Evolutionary conservation across 2,329 filamentous ascomycete species (phyloP).

Genomic region (Claviceps sp.): DNA sequence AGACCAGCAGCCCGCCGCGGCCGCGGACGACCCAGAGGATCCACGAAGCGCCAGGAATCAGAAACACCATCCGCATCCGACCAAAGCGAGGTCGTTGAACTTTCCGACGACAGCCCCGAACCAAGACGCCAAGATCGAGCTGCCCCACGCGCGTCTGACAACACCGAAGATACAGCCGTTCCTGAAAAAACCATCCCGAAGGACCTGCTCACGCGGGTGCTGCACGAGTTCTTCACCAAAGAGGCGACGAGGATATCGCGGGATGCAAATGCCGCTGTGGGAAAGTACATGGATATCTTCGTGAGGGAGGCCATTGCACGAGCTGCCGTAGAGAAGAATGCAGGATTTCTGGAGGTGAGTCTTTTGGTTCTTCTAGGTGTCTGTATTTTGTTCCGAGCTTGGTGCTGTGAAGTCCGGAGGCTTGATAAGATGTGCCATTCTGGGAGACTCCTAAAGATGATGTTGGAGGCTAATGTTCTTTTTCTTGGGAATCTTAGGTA

Average conservation of each 20-base stretch:
- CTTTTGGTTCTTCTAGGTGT: neutral
- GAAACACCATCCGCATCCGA: slow-evolving; percentile 13
- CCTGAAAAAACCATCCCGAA: slow-evolving; percentile 47
- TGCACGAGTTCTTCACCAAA: slow-evolving; percentile 68
- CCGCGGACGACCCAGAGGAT: slow-evolving; percentile 23
- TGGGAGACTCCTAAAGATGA: too few relatives aligned
- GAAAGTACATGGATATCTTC: slow-evolving; percentile 83
- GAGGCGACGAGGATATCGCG: slow-evolving; percentile 60
- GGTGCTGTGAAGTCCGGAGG: too few relatives aligned
- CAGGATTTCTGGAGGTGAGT: slow-evolving; percentile 62
- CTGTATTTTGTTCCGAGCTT: neutral
- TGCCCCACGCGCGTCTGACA: slow-evolving; percentile 6
- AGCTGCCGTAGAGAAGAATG: slow-evolving; percentile 55
- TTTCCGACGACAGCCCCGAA: slow-evolving; percentile 17
- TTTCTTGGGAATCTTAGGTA: slow-evolving; percentile 34
- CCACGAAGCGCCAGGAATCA: slow-evolving; percentile 12
- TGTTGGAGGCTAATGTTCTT: neutral
- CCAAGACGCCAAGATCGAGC: slow-evolving; percentile 6
- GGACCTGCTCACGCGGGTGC: slow-evolving; percentile 59
- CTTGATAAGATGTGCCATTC: too few relatives aligned
- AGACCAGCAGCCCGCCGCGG: slow-evolving; percentile 18
- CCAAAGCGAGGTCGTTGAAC: slow-evolving; percentile 22
- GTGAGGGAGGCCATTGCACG: slow-evolving; percentile 78
- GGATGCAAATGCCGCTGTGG: slow-evolving; percentile 63
- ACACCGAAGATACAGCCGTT: slow-evolving; percentile 21